These are phyloP conservation scores for Gardenia jasminoides DNA, from an alignment of 257 asterid species.

Conservation along the genomic window DNA sequence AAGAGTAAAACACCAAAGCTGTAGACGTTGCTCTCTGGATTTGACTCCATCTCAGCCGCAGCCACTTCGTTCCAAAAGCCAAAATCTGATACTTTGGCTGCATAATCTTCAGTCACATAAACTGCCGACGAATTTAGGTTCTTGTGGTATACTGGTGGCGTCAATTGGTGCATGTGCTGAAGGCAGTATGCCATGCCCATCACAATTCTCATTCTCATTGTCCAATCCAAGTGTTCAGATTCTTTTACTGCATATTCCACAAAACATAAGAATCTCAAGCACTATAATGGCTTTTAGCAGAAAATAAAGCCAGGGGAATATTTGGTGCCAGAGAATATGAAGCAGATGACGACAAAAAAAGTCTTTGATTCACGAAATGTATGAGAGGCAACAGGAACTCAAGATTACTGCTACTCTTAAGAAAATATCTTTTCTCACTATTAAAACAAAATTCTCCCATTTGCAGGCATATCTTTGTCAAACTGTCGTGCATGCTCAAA, in stretches of 20 bases:
- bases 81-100: slow-evolving; percentile 79
- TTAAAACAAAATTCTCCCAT: background rate
- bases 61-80: slow-evolving; percentile 37
- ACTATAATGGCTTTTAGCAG: background rate
- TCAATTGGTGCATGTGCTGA: slow-evolving; percentile 67
- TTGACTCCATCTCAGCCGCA: slow-evolving; percentile 31
- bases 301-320: background rate
- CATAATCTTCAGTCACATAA: slow-evolving; percentile 75
- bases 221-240: slow-evolving; percentile 88
- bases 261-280: slow-evolving; percentile 7
- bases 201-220: slow-evolving; percentile 66
- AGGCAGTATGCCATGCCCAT: slow-evolving; percentile 93
- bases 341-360: slow-evolving; percentile 1
- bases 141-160: slow-evolving; percentile 58
- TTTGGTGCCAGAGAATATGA: background rate
- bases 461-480: background rate
- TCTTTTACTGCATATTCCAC: slow-evolving; percentile 58
- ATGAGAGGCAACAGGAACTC: background rate
- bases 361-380: background rate
- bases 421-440: background rate
- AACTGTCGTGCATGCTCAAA: background rate
- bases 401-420: background rate
- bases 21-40: slow-evolving; percentile 51
- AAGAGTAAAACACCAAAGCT: slow-evolving; percentile 66
- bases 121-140: slow-evolving; percentile 66